These are phyloP conservation scores for Pseudogymnoascus sp. DNA, from an alignment of 2,329 filamentous ascomycete species.

Conservation along the genomic window DNA sequence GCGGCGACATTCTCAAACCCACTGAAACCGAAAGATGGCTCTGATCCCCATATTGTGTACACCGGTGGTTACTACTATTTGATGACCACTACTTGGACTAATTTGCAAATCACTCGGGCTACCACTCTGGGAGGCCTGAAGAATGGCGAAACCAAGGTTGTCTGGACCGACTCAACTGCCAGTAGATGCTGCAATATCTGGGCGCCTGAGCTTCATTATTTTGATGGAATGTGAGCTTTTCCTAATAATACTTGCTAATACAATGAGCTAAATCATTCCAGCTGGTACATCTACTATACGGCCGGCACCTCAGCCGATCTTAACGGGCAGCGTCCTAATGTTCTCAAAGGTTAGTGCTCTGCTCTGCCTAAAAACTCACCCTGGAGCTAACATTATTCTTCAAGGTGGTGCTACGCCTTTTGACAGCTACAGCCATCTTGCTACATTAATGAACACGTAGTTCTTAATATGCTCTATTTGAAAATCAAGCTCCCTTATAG, in stretches of 20 bases:
- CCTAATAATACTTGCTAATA: background rate
- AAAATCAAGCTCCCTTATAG: too few relatives aligned
- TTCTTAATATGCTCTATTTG: too few relatives aligned
- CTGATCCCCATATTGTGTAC: constrained; percentile 46
- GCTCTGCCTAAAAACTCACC: background rate
- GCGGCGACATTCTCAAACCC: constrained; percentile 41
- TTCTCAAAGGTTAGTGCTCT: constrained; percentile 37
- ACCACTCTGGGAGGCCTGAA: constrained; percentile 49
- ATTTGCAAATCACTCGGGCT: constrained; percentile 47
- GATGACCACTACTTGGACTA: constrained; percentile 47
- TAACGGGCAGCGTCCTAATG: constrained; percentile 43
- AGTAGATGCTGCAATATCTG: constrained; percentile 47
- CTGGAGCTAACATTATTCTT: background rate
- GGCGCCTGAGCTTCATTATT: constrained; percentile 48
- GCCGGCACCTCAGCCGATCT: constrained; percentile 40
- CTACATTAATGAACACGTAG: constrained; percentile 37
- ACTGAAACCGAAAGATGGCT: constrained; percentile 41
- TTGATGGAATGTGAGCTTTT: constrained; percentile 31
- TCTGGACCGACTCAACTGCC: constrained; percentile 41
- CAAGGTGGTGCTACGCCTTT: constrained; percentile 44
- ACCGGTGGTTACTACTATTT: constrained; percentile 49
- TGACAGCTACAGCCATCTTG: constrained; percentile 42
- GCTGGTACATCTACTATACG: constrained; percentile 51
- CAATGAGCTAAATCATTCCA: background rate
- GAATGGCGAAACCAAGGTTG: constrained; percentile 40